Percentiles rank a stretch among this genome's conserved stretches.
These are phyloP conservation scores for Coelastrella sp. DNA, from an alignment of 139 green algal species.

Conservation along the genomic window DNA sequence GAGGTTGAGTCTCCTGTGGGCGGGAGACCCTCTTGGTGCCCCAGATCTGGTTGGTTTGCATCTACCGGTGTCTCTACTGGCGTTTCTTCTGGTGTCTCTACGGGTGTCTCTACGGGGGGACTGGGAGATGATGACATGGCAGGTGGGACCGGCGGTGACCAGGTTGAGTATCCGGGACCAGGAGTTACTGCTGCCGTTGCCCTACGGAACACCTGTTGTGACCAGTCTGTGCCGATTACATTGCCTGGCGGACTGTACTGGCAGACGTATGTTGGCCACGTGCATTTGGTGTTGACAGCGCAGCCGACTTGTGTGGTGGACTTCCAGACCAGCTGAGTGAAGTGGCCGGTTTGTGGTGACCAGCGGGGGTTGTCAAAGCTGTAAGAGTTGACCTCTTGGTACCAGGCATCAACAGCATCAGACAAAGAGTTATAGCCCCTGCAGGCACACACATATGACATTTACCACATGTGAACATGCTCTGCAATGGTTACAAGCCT, in stretches of 20 bases:
- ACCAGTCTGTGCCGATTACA: slow-evolving; percentile 39
- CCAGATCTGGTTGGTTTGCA: too few relatives aligned
- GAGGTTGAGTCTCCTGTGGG: too few relatives aligned
- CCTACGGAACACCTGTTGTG: background rate
- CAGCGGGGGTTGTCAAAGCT: slow-evolving; percentile 46
- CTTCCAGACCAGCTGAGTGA: slow-evolving; percentile 53
- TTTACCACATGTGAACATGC: background rate
- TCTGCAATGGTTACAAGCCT: background rate
- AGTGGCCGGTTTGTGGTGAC: slow-evolving; percentile 44
- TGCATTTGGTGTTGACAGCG: slow-evolving; percentile 28
- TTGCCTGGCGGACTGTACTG: slow-evolving; percentile 46
- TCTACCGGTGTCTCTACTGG: background rate
- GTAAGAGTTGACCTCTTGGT: slow-evolving; percentile 29
- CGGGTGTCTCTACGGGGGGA: too few relatives aligned
- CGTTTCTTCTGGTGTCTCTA: background rate
- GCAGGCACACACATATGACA: background rate
- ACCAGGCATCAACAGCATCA: slow-evolving; percentile 40
- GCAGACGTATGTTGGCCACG: slow-evolving; percentile 21
- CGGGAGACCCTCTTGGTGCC: too few relatives aligned
- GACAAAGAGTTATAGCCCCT: slow-evolving; percentile 18
- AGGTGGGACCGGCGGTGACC: background rate
- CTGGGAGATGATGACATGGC: background rate
- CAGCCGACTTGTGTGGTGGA: slow-evolving; percentile 45
- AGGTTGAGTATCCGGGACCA: background rate
- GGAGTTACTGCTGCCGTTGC: background rate